Base-by-base conservation (phyloP, 495 filamentous ascomycete species). In the Lasiosphaeria miniovina region DNA sequence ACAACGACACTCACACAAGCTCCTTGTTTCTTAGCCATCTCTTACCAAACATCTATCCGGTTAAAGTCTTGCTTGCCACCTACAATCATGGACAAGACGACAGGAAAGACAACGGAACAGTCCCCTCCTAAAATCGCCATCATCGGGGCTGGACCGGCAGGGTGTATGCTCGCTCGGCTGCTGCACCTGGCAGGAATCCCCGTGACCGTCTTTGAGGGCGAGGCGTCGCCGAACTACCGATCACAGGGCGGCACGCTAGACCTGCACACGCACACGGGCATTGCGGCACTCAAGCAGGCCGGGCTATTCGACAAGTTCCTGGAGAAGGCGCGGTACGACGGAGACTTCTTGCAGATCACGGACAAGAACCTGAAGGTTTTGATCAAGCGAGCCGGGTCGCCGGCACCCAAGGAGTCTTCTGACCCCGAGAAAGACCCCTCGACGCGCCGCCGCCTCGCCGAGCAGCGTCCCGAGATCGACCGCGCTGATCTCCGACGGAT, bases 211-310 rank as follows among this genome's bases (percentile, higher is more conserved):
- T 85, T 75, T 62, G 83, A 86, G 54, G 68, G 74, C 36, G 81
- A 79, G 9, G 62, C 64, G 43, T 75, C 75, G 14, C 72, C 73
- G 49, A 68, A 67, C 58, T 71, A 69, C 36, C 72, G 68, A 45
- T 69, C 70, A 33, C 77, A 79, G 68, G 82, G 82, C 36, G 83
- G 83, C 49, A 80, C 75, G 0, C 74, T 86, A 9, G 84, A 86
- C 56, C 69, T 87, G 12, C 82, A 86, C 60, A 62, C 61, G 4
- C 65, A 68, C 1, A 78, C 77, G 24, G 84, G 84, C 11, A 74
- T 82, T 12, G 61, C 68, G 4, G 83, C 82, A 17, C 61, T 87
- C 49, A 69, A 77, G 49, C 70, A 72, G n/a, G 80, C 78, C 33
- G 76, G 77, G 33, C 72, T 87, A 36, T 77, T 69, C 46, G 72